A percentile compares a stretch with the other conserved stretches of the same genome.
Evolutionary conservation across 768 basidiomycete genomes (phyloP).

Genomic region (Suillus tomentosus): DNA sequence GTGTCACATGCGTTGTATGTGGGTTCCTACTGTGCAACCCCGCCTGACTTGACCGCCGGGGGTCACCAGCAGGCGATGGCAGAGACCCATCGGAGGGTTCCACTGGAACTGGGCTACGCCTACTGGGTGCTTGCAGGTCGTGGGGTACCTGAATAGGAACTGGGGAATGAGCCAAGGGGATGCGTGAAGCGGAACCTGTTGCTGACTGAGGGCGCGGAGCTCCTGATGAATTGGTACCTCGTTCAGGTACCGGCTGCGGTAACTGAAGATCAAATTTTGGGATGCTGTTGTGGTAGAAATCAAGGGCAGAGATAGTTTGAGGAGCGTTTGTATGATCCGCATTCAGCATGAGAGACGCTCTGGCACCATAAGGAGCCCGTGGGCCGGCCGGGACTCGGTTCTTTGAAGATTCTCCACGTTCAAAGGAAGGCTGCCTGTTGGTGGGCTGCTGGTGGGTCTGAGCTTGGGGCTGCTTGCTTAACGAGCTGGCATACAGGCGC

Average conservation of each 20-base stretch:
- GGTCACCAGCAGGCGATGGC: not conserved
- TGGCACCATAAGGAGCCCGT: not conserved
- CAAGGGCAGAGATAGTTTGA: conserved; percentile 13
- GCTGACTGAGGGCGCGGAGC: conserved; percentile 8
- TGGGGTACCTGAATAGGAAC: not conserved
- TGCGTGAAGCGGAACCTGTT: conserved; percentile 5
- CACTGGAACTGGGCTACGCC: not conserved
- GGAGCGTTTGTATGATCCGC: not conserved
- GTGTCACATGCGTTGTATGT: no score
- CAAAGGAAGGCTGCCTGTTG: not conserved
- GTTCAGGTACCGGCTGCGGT: not conserved
- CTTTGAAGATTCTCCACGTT: not conserved
- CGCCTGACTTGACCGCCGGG: not conserved
- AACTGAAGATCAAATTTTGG: conserved; percentile 13
- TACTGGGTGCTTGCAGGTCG: not conserved
- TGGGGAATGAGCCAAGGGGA: not conserved
- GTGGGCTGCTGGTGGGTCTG: not conserved
- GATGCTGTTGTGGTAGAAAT: conserved; percentile 24
- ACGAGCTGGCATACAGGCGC: conserved; percentile 45
- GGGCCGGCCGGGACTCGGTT: not conserved
- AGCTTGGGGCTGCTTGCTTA: conserved; percentile 21
- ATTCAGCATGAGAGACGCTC: conserved; percentile 5
- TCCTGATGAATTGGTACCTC: conserved; percentile 1
- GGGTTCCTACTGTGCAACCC: not conserved
- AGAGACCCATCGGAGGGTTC: not conserved